Conservation (phyloP, 2,329 filamentous ascomycete genomes). For the Hymenoscyphus fraxineus region DNA sequence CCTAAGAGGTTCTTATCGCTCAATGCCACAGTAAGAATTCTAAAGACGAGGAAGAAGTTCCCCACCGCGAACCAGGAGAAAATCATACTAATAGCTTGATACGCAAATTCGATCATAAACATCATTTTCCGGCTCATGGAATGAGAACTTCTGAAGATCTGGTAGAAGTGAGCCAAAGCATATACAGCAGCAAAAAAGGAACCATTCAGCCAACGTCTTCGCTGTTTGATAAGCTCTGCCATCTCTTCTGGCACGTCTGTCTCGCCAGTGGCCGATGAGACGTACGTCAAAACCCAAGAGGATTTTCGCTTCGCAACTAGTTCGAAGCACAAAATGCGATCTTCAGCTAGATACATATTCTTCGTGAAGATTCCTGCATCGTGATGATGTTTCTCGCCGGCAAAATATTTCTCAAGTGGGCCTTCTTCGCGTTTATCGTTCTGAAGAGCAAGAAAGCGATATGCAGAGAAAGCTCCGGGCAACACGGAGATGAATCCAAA, state of each 20-base stretch:
- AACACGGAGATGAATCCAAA: conserved; percentile 29
- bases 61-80: conserved; percentile 69
- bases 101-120: conserved; percentile 66
- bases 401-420: conserved; percentile 70
- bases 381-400: conserved; percentile 67
- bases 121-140: conserved; percentile 62
- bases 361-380: conserved; percentile 57
- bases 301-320: conserved; percentile 67
- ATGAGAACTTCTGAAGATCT: conserved; percentile 68
- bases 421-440: conserved; percentile 67
- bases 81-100: conserved; percentile 62
- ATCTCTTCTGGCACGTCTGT: conserved; percentile 68
- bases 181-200: conserved; percentile 73
- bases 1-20: conserved; percentile 67
- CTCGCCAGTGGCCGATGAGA: conserved; percentile 66
- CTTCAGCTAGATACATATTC: conserved; percentile 61
- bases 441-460: conserved; percentile 66
- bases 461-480: conserved; percentile 66
- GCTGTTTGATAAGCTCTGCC: conserved; percentile 68
- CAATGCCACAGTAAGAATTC: conserved; percentile 80
- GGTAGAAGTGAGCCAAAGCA: conserved; percentile 64
- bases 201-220: conserved; percentile 69
- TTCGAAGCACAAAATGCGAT: conserved; percentile 61
- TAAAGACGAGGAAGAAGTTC: conserved; percentile 25
- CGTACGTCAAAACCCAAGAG: conserved; percentile 68